phyloP scores from a whole-genome alignment of 768 basidiomycete species.

The Psilocybe cyanescens region DNA sequence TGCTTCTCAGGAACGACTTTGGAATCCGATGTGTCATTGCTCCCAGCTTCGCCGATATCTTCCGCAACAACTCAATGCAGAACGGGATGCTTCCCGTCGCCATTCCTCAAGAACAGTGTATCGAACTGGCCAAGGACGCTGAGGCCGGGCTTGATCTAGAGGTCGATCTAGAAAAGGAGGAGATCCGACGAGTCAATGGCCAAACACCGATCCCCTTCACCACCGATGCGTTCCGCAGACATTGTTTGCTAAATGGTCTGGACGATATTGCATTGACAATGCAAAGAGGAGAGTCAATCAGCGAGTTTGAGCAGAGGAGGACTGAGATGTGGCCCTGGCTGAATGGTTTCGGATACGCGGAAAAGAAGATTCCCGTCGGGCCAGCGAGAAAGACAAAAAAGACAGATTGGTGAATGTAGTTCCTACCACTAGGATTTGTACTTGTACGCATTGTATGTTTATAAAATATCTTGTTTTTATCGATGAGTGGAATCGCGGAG shows the following conservation, averaged over 20 bases:
- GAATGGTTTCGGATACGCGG: constrained; percentile 92
- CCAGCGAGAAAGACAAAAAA: constrained; percentile 45
- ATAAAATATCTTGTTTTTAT: not conserved
- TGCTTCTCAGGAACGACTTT: constrained; percentile 70
- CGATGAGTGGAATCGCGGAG: not conserved
- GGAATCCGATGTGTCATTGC: constrained; percentile 89
- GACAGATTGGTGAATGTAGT: constrained; percentile 70
- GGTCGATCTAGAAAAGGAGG: constrained; percentile 83
- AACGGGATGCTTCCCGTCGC: constrained; percentile 89
- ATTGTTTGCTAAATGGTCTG: constrained; percentile 93
- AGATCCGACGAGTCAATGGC: constrained; percentile 76
- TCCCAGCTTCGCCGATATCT: constrained; percentile 90
- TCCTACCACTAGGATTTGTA: constrained; percentile 5
- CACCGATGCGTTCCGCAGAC: constrained; percentile 88
- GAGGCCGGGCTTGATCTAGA: constrained; percentile 75
- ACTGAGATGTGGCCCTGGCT: constrained; percentile 92
- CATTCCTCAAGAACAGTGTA: constrained; percentile 73
- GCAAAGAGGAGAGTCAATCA: constrained; percentile 75
- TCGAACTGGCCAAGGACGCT: constrained; percentile 76
- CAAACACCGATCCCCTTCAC: constrained; percentile 75
- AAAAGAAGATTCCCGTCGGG: constrained; percentile 68
- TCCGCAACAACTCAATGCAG: constrained; percentile 88
- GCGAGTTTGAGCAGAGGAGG: constrained; percentile 77
- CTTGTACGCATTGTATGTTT: constrained; percentile 3
- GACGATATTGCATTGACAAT: constrained; percentile 97